Conservation (phyloP, 2,329 filamentous ascomycete genomes). For the Fusarium sororula region DNA sequence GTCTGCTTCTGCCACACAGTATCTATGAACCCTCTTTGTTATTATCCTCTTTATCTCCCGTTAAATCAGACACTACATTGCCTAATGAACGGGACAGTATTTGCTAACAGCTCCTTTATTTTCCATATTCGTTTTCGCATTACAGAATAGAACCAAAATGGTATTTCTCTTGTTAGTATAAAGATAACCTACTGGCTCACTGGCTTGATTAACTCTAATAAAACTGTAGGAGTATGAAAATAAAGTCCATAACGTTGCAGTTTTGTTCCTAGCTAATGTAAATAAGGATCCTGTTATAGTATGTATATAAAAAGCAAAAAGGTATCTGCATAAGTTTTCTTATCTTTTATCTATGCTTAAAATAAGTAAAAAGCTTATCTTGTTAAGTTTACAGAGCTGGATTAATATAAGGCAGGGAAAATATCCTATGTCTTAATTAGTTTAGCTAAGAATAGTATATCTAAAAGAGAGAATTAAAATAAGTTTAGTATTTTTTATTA, state of each 20-base stretch:
- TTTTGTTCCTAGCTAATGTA: background rate
- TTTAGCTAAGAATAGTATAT: background rate
- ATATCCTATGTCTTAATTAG: background rate
- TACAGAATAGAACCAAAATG: background rate
- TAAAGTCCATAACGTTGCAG: background rate
- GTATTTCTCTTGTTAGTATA: background rate
- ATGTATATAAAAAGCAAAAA: background rate
- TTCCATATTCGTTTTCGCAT: background rate
- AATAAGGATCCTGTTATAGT: background rate
- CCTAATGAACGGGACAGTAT: background rate
- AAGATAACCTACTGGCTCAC: background rate
- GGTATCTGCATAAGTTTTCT: fast-evolving
- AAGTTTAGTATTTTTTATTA: too few relatives aligned
- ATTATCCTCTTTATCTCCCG: background rate
- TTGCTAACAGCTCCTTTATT: background rate
- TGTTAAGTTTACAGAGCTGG: fast-evolving
- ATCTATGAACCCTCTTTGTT: background rate
- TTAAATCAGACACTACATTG: background rate
- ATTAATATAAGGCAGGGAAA: background rate
- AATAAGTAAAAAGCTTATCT: background rate
- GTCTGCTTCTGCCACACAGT: background rate
- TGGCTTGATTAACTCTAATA: background rate
- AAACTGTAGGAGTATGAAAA: background rate
- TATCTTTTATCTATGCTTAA: background rate
- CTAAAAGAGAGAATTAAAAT: too few relatives aligned